Evolutionary conservation across 352 stramenopile species (phyloP), one percentile per base, ranked within the genome.

Genomic region (Thraustochytrium striatum): DNA sequence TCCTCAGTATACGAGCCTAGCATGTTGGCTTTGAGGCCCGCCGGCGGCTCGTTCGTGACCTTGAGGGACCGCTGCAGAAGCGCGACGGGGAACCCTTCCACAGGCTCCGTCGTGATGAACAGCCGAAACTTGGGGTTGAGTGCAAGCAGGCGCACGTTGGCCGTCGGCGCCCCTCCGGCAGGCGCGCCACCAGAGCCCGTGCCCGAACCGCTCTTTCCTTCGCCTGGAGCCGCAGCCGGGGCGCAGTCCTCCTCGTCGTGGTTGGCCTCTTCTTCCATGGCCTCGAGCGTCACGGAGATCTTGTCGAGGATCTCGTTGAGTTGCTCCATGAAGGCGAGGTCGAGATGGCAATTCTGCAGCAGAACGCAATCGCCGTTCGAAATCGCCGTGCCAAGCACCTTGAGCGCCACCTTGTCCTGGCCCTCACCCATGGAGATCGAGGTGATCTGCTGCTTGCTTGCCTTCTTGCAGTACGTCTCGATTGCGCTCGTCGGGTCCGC

Each of bases 51-150:
- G 79, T 99, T 98, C 5, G 96, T 98, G 33, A 99, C 95, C 83
- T 99, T 99, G 35, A 94, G 98, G 41, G 92, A 97, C 93, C 98
- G 98, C 84, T 99, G 96, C 53, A 99, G 87, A 82, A 99, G 85
- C 1, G 94, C 94, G 0, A 98, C 83, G 2, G 96, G 96, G 85
- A 99, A 99, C 72, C 97, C 88, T 84, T 97, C 93, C 32, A 7
- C 13, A 2, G 96, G 95, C 16, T 98, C 86, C 38, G 95, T 94
- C 7, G 95, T 99, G 61, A 99, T 92, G 85, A 99, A 99, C 33
- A 99, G 85, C 0, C 96, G 89, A 83, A 99, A 99, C 82, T 92
- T 92, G 11, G 41, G n/a, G 9, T 75, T 75, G 8, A 75, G 41
- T 13, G 65, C 65, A 3, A 75, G 65, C 0, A 30, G 65, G 41